Evolutionary conservation across 805 yeast species (phyloP), one percentile per base, ranked within the genome.

Genomic region (Lachancea dasiensis): DNA sequence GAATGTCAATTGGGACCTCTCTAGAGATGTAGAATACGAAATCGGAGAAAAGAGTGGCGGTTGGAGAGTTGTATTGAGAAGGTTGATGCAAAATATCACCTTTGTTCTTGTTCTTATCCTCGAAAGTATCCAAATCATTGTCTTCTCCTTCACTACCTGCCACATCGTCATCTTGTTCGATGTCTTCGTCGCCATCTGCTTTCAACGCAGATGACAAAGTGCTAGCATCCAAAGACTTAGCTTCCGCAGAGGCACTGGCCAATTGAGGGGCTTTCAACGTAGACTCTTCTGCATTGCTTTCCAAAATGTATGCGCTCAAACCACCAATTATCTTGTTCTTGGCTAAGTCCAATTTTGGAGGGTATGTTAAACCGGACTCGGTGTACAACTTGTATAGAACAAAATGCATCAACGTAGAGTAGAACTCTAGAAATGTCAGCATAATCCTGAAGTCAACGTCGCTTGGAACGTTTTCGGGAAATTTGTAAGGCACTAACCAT

Each of bases 401-500:
- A 58, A 92, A 92, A 57, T 87, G 95, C 55, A 89, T 65, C 51
- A 92, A 67, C 18, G 97, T 90, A 14, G 95, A 81, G 67, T 92
- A 92, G 64, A 92, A 89, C 66, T 92, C 98, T 57, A 92, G 73
- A 65, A 92, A 92, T 1, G 97, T 90, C 56, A 86, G 71, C 98
- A 92, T 92, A 68, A 92, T 86, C 64, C 92, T 76, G 70, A 92
- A 90, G 65, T 92, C 98, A 43, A 92, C 79, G 62, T 92, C 97
- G 31, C 81, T 65, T 32, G 98, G 97, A 50, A 92, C 82, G 62
- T 84, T 84, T 62, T 90, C 95, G 14, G 98, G 96, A 69, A 89
- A 92, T 64, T 87, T 92, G 74, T 81, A 92, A 17, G 98, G 98
- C 32, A 86, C 95, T 43, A 92, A 76, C 98, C 98, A 92, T 65